Percentiles rank a stretch among this genome's conserved stretches.
Evolutionary conservation across 2,329 filamentous ascomycete genomes (phyloP).

Genomic region (Paracoccidioides lutzii): DNA sequence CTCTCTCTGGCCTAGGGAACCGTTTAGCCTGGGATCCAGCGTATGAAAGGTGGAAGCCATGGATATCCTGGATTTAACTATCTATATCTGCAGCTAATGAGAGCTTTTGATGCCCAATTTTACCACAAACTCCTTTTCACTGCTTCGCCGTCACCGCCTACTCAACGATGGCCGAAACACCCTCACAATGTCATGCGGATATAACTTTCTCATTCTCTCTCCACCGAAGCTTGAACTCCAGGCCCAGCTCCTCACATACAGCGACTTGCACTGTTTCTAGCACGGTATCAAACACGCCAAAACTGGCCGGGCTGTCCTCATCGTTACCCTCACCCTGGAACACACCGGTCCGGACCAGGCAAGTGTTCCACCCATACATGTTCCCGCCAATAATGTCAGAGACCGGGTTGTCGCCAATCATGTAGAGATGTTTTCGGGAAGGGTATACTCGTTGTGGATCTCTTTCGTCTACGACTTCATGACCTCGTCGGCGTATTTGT

Average conservation of each 20-base stretch:
- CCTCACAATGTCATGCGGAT: conserved; percentile 46
- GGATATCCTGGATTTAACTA: too few species aligned
- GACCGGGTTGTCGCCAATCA: conserved; percentile 63
- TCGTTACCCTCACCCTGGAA: conserved; percentile 68
- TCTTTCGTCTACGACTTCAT: conserved; percentile 62
- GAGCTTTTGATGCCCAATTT: too few species aligned
- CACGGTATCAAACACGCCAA: conserved; percentile 63
- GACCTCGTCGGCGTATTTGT: conserved; percentile 65
- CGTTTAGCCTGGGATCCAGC: too few species aligned
- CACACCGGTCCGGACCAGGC: conserved; percentile 63
- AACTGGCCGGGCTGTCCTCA: conserved; percentile 62
- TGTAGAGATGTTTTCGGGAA: conserved; percentile 61
- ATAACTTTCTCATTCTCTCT: conserved; percentile 51
- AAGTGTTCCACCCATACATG: conserved; percentile 74
- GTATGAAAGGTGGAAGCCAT: too few species aligned
- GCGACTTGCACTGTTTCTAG: conserved; percentile 57
- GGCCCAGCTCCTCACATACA: conserved; percentile 55
- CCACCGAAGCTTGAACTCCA: conserved; percentile 62
- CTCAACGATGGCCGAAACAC: conserved; percentile 41
- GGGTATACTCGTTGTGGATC: conserved; percentile 57
- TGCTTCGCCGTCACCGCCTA: neutral
- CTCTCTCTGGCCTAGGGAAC: too few species aligned
- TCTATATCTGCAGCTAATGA: too few species aligned
- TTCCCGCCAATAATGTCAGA: conserved; percentile 65
- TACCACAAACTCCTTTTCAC: too few species aligned